phyloP scores from a whole-genome alignment of 2,329 filamentous ascomycete species.

The Penicillium freii region DNA sequence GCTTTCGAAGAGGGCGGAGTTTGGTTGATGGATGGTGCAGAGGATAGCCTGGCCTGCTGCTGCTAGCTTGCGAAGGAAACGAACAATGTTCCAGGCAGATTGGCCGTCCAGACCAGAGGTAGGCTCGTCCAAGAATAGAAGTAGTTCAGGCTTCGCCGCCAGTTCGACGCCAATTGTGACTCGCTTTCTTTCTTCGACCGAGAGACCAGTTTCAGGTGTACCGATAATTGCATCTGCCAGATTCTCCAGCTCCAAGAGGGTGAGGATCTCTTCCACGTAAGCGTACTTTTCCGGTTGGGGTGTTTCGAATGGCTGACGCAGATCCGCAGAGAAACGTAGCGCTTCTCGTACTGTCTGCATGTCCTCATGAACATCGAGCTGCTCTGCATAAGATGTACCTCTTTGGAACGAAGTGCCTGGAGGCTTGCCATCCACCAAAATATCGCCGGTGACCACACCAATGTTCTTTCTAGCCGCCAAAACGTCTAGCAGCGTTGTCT shows the following conservation, averaged over 20 bases:
- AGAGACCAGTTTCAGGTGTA: constrained; percentile 58
- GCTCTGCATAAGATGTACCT: constrained; percentile 64
- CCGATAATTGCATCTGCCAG: constrained; percentile 67
- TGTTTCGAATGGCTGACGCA: constrained; percentile 60
- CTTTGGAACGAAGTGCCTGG: constrained; percentile 62
- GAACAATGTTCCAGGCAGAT: constrained; percentile 59
- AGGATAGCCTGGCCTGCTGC: constrained; percentile 59
- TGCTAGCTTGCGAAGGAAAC: constrained; percentile 59
- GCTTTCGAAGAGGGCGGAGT: constrained; percentile 55
- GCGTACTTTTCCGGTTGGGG: constrained; percentile 61
- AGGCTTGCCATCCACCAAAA: constrained; percentile 59
- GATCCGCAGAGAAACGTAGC: constrained; percentile 63
- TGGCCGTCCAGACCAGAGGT: constrained; percentile 59
- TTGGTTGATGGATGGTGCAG: constrained; percentile 62
- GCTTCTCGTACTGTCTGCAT: constrained; percentile 65
- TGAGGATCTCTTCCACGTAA: constrained; percentile 65
- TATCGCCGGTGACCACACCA: constrained; percentile 62
- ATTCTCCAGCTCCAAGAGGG: constrained; percentile 64
- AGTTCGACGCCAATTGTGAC: constrained; percentile 42
- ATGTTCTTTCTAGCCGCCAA: constrained; percentile 65
- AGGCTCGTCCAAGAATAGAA: constrained; percentile 65
- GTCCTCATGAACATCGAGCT: constrained; percentile 63
- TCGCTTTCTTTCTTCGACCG: constrained; percentile 51
- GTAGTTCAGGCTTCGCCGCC: constrained; percentile 48
- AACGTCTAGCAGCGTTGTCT: constrained; percentile 80